These are phyloP conservation scores for Trichophaea hybrida DNA, from an alignment of 2,329 filamentous ascomycete species.

Conservation along the genomic window DNA sequence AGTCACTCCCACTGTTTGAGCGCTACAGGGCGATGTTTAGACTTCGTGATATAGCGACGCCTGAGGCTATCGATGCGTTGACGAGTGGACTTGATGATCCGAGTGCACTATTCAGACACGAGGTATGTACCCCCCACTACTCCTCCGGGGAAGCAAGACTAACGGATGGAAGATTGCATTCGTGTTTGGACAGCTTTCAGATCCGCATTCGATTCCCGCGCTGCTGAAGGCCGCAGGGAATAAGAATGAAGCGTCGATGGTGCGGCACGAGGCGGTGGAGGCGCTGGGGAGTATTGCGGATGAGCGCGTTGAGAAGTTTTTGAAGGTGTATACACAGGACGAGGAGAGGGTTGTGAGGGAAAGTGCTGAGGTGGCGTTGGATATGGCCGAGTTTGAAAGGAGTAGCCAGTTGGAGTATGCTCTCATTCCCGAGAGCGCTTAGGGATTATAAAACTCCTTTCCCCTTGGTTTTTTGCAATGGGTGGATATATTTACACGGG, in stretches of 20 bases:
- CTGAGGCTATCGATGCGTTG: slow-evolving; percentile 73
- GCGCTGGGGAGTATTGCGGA: slow-evolving; percentile 87
- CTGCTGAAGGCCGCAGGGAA: slow-evolving; percentile 66
- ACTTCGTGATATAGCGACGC: slow-evolving; percentile 83
- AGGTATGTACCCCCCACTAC: slow-evolving; percentile 32
- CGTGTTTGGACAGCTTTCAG: slow-evolving; percentile 89
- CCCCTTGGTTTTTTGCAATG: too few relatives aligned
- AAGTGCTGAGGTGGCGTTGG: slow-evolving; percentile 84
- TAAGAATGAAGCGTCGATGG: slow-evolving; percentile 78
- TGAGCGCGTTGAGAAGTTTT: slow-evolving; percentile 74
- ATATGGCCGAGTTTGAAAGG: slow-evolving; percentile 96
- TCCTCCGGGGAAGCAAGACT: background rate
- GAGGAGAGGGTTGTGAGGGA: slow-evolving; percentile 87
- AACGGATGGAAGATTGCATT: slow-evolving; percentile 54
- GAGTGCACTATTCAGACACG: slow-evolving; percentile 89
- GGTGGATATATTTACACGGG: too few relatives aligned
- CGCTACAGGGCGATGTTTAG: slow-evolving; percentile 98
- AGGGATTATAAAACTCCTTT: background rate
- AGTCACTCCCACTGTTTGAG: slow-evolving; percentile 65
- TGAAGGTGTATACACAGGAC: slow-evolving; percentile 72
- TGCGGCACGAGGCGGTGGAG: slow-evolving; percentile 92
- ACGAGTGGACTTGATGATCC: slow-evolving; percentile 72
- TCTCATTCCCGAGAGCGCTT: slow-evolving; percentile 53
- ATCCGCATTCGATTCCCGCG: slow-evolving; percentile 91
- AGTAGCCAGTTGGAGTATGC: slow-evolving; percentile 82